These are phyloP conservation scores for Ganoderma leucocontextum DNA, from an alignment of 1,284 basidiomycete species.

Conservation along the genomic window DNA sequence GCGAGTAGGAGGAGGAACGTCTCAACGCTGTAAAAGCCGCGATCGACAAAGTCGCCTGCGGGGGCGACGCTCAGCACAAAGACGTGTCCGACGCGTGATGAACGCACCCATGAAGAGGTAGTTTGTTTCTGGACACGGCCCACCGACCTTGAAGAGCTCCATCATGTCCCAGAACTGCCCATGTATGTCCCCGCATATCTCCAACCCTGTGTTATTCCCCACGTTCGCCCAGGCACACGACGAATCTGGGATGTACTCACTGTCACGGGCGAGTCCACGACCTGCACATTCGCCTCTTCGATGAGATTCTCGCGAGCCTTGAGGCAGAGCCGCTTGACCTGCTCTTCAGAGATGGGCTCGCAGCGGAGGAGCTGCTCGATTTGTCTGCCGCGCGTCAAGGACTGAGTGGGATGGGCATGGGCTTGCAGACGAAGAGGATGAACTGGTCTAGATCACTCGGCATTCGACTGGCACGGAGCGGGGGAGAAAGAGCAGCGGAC, in stretches of 20 bases:
- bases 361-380: constrained; percentile 91
- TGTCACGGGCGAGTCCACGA: constrained; percentile 96
- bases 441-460: constrained; percentile 33
- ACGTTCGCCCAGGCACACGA: constrained; percentile 19
- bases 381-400: constrained; percentile 57
- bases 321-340: constrained; percentile 92
- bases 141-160: constrained; percentile 96
- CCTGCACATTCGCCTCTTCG: constrained; percentile 97
- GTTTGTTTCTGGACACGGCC: constrained; percentile 94
- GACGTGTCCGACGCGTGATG: not conserved
- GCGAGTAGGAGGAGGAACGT: constrained; percentile 95
- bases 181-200: constrained; percentile 99
- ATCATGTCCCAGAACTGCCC: constrained; percentile 98
- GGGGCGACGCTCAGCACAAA: not conserved
- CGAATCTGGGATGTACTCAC: constrained; percentile 54
- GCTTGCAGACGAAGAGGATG: constrained; percentile 22
- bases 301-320: constrained; percentile 97
- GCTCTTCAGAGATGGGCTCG: constrained; percentile 92
- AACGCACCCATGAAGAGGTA: constrained; percentile 97
- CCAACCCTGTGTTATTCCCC: constrained; percentile 23
- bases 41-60: constrained; percentile 93
- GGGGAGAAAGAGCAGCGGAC: not conserved
- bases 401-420: constrained; percentile 7
- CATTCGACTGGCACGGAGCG: constrained; percentile 11
- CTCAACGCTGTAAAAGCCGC: constrained; percentile 97